Percentiles rank a stretch among this genome's conserved stretches.
Conservation (phyloP, 2,329 filamentous ascomycete genomes). For the Hymenoscyphus repandus region DNA sequence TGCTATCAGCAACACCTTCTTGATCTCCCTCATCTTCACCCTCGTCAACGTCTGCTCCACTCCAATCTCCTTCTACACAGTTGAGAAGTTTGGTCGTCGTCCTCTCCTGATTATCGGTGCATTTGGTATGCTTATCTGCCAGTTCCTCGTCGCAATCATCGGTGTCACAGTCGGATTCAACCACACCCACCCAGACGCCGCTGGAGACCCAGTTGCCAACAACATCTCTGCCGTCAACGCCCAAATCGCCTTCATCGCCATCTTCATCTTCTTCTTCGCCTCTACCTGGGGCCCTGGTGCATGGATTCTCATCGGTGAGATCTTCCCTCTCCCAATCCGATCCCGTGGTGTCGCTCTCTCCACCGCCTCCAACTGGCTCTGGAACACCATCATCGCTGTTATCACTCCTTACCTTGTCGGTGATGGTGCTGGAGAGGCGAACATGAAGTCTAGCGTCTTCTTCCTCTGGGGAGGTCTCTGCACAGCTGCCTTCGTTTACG, state of each 20-base stretch:
- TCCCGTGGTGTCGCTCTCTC: conserved; percentile 72
- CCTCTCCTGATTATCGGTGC: conserved; percentile 75
- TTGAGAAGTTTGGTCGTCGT: conserved; percentile 78
- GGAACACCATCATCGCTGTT: conserved; percentile 65
- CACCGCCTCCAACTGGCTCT: conserved; percentile 39
- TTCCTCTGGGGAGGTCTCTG: conserved; percentile 70
- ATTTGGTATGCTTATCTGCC: conserved; percentile 74
- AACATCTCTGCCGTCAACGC: conserved; percentile 50
- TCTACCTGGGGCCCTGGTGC: conserved; percentile 77
- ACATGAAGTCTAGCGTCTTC: conserved; percentile 69
- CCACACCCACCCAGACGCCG: conserved; percentile 37
- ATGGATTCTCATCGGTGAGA: conserved; percentile 80
- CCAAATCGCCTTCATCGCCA: conserved; percentile 85
- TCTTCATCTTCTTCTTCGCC: conserved; percentile 74
- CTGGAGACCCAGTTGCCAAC: conserved; percentile 39
- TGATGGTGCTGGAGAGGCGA: conserved; percentile 53
- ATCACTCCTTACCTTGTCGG: conserved; percentile 74
- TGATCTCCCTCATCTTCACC: conserved; percentile 81
- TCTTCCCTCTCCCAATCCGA: conserved; percentile 81
- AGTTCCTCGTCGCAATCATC: conserved; percentile 79
- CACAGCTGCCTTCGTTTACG: conserved; percentile 64
- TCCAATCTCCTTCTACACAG: conserved; percentile 79
- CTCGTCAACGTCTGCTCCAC: conserved; percentile 85
- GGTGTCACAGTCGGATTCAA: conserved; percentile 67
- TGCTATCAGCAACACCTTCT: conserved; percentile 71